Conservation (phyloP, 2,329 filamentous ascomycete species). For the Alternaria angustiovoidea region DNA sequence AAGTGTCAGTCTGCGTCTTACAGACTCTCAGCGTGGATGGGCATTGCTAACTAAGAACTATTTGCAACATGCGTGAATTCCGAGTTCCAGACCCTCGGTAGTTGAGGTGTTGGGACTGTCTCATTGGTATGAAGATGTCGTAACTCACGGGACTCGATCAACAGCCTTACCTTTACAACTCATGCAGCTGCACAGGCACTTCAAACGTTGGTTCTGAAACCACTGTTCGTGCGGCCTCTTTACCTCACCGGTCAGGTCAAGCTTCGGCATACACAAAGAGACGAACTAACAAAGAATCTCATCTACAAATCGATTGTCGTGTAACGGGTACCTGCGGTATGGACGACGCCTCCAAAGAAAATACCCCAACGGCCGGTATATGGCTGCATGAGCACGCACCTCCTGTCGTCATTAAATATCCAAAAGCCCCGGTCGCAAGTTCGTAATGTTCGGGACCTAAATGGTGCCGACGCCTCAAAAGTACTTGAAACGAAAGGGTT, state of each 20-base stretch:
- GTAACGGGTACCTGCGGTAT: conserved; percentile 27
- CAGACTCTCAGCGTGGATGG: conserved; percentile 12
- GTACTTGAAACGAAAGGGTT: conserved; percentile 36
- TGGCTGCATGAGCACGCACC: conserved; percentile 40
- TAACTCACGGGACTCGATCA: neutral
- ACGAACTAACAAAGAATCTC: conserved; percentile 16
- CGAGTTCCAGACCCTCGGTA: conserved; percentile 26
- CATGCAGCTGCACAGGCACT: neutral
- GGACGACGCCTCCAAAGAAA: conserved; percentile 23
- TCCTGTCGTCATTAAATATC: conserved; percentile 29
- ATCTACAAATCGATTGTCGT: conserved; percentile 19
- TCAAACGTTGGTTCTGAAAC: conserved; percentile 1
- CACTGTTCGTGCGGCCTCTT: neutral
- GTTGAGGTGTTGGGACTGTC: conserved; percentile 15
- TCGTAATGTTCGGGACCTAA: conserved; percentile 26
- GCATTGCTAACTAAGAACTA: conserved; percentile 24
- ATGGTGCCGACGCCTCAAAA: conserved; percentile 28
- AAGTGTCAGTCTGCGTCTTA: conserved; percentile 7
- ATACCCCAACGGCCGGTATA: conserved; percentile 24
- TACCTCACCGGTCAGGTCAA: conserved; percentile 1
- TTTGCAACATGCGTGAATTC: conserved; percentile 34
- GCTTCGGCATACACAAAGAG: conserved; percentile 10
- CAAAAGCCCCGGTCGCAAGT: conserved; percentile 30
- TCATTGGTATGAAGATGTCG: conserved; percentile 15
- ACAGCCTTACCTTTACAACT: neutral